Evolutionary conservation across 2,329 filamentous ascomycete species (phyloP).

Genomic region (Dactylellina cionopaga): DNA sequence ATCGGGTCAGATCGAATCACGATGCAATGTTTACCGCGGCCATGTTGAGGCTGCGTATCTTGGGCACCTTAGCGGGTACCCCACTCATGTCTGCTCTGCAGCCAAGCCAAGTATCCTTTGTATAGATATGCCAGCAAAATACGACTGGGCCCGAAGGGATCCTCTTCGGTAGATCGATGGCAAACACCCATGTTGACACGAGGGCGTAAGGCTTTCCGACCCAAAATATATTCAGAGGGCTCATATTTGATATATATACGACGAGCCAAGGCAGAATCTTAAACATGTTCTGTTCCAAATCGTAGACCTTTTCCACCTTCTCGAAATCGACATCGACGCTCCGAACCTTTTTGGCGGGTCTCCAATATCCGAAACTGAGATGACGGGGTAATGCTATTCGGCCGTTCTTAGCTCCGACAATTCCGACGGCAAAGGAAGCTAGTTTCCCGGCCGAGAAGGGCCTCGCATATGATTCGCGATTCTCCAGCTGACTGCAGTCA

Average conservation of each 20-base stretch:
- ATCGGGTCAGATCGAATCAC: slow-evolving; percentile 19
- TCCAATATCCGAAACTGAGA: background rate
- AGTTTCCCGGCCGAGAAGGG: slow-evolving; percentile 26
- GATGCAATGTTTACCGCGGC: slow-evolving; percentile 3
- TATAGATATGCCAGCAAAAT: slow-evolving; percentile 3
- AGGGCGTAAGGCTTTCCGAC: slow-evolving; percentile 28
- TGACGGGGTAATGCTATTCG: background rate
- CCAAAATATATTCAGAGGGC: slow-evolving; percentile 26
- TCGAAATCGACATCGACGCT: slow-evolving; percentile 14
- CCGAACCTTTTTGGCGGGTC: background rate
- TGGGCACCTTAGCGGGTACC: slow-evolving; percentile 2
- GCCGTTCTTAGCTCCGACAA: slow-evolving; percentile 31
- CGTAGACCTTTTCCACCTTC: slow-evolving; percentile 8
- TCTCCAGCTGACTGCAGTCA: slow-evolving; percentile 14
- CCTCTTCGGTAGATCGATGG: slow-evolving; percentile 10
- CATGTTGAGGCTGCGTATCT: slow-evolving; percentile 41
- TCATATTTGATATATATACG: slow-evolving; percentile 38
- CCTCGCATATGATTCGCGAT: background rate
- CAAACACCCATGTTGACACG: slow-evolving; percentile 34
- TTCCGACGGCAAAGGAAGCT: slow-evolving; percentile 19
- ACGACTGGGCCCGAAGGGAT: slow-evolving; percentile 2
- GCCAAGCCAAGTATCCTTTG: slow-evolving; percentile 19
- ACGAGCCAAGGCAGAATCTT: slow-evolving; percentile 36
- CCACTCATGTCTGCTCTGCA: background rate
- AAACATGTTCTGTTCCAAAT: slow-evolving; percentile 33